Percentiles rank a stretch among this genome's conserved stretches.
Conservation (phyloP, 306 rosid species). For the Sophora flavescens region DNA sequence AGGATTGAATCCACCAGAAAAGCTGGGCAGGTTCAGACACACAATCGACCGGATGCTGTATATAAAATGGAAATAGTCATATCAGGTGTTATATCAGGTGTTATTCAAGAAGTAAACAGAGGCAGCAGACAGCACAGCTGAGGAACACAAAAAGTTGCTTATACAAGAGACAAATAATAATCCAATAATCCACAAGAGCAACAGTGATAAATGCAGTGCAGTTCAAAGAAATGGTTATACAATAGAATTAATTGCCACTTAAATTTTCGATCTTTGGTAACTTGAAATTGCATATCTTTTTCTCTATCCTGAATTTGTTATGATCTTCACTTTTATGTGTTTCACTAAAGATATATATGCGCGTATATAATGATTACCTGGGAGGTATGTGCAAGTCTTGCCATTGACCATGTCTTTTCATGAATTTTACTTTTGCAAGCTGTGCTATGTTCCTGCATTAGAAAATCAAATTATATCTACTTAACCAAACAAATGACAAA, state of each 20-base stretch:
- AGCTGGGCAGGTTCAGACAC: slow-evolving; percentile 97
- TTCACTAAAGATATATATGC: slow-evolving; percentile 17
- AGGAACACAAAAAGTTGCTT: not conserved
- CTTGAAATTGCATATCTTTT: not conserved
- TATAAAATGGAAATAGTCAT: slow-evolving; percentile 31
- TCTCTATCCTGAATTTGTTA: not conserved
- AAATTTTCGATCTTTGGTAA: slow-evolving; percentile 21
- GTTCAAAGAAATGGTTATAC: slow-evolving; percentile 19
- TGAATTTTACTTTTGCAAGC: slow-evolving; percentile 75
- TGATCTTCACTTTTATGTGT: not conserved
- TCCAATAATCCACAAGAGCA: slow-evolving; percentile 26
- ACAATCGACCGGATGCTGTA: slow-evolving; percentile 89
- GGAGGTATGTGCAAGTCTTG: slow-evolving; percentile 75
- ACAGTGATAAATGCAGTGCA: not conserved
- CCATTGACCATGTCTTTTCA: slow-evolving; percentile 71
- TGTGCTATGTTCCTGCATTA: slow-evolving; percentile 78
- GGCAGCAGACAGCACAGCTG: not conserved
- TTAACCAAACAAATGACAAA: not conserved
- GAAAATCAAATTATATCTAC: slow-evolving; percentile 31
- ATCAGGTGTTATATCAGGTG: slow-evolving; percentile 34
- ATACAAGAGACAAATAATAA: not conserved
- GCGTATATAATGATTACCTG: slow-evolving; percentile 55
- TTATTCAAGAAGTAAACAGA: slow-evolving; percentile 28
- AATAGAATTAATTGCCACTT: not conserved
- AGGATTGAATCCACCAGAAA: slow-evolving; percentile 96